phyloP scores from a whole-genome alignment of 108 stramenopile species.

The Stephanodiscus triporus region DNA sequence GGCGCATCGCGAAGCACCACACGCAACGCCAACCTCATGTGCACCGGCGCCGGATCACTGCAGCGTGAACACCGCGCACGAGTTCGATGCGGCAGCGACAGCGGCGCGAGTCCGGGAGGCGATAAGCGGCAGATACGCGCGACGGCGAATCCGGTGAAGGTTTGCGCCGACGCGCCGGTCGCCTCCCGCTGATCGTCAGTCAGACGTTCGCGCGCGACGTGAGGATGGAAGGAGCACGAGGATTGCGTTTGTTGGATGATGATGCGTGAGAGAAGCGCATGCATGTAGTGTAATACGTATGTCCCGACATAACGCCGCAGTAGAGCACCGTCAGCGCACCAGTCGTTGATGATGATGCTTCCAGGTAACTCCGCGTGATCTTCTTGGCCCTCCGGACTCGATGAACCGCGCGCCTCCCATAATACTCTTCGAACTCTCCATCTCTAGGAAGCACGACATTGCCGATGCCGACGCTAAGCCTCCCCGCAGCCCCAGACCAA shows the following conservation, averaged over 20 bases:
- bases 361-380: too few relatives aligned
- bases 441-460: too few relatives aligned
- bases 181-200: slow-evolving; percentile 95
- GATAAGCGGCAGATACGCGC: slow-evolving; percentile 94
- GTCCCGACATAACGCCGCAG: too few relatives aligned
- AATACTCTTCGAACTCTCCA: too few relatives aligned
- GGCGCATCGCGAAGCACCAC: slow-evolving; percentile 99
- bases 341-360: too few relatives aligned
- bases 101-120: slow-evolving; percentile 98
- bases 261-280: too few relatives aligned
- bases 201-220: slow-evolving; percentile 98
- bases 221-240: slow-evolving; percentile 62
- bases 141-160: slow-evolving; percentile 95
- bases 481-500: too few relatives aligned
- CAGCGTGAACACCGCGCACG: slow-evolving; percentile 97
- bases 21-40: slow-evolving; percentile 99
- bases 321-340: too few relatives aligned
- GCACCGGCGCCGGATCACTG: slow-evolving; percentile 98
- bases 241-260: slow-evolving; percentile 75
- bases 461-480: too few relatives aligned
- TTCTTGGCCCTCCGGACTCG: too few relatives aligned
- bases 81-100: slow-evolving; percentile 98
- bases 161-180: slow-evolving; percentile 94
- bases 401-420: too few relatives aligned
- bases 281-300: too few relatives aligned